Evolutionary conservation across 306 rosid genomes (phyloP).

Genomic region (Adenanthera pavonina): DNA sequence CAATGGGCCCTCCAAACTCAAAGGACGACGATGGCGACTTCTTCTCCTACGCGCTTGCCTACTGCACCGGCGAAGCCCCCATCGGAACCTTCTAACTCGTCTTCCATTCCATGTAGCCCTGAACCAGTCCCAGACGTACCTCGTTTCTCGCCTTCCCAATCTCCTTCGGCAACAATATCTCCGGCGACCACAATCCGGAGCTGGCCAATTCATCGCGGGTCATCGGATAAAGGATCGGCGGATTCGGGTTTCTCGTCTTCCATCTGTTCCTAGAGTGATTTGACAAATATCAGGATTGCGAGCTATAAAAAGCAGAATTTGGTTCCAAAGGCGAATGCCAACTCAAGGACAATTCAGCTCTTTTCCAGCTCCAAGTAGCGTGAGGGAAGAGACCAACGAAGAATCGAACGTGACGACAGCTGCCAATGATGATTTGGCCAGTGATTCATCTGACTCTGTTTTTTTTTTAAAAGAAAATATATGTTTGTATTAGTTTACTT

Average conservation of each 20-base stretch:
- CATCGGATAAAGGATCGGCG: slow-evolving; percentile 28
- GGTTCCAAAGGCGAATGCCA: slow-evolving; percentile 34
- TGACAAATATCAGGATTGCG: slow-evolving; percentile 26
- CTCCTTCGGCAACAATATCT: slow-evolving; percentile 23
- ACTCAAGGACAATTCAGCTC: slow-evolving; percentile 22
- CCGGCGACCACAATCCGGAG: slow-evolving; percentile 49
- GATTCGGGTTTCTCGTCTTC: slow-evolving; percentile 34
- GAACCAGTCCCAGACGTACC: not conserved
- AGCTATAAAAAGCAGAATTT: slow-evolving; percentile 39
- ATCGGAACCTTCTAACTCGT: slow-evolving; percentile 50
- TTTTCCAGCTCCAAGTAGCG: slow-evolving; percentile 1
- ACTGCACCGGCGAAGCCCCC: slow-evolving; percentile 32
- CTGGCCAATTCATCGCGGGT: slow-evolving; percentile 32
- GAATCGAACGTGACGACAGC: slow-evolving; percentile 59
- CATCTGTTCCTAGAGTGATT: slow-evolving; percentile 32
- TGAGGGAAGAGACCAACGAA: slow-evolving; percentile 42
- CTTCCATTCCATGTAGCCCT: slow-evolving; percentile 31
- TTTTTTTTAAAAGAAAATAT: slow-evolving; percentile 29
- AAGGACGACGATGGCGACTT: slow-evolving; percentile 49
- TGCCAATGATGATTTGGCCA: slow-evolving; percentile 22
- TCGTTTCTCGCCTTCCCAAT: not conserved
- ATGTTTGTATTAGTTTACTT: slow-evolving; percentile 58
- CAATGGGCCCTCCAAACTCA: slow-evolving; percentile 56
- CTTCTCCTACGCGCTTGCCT: slow-evolving; percentile 53
- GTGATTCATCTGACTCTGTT: slow-evolving; percentile 46